Conservation (phyloP, 768 basidiomycete species). For the Phanerochaete sordida region DNA sequence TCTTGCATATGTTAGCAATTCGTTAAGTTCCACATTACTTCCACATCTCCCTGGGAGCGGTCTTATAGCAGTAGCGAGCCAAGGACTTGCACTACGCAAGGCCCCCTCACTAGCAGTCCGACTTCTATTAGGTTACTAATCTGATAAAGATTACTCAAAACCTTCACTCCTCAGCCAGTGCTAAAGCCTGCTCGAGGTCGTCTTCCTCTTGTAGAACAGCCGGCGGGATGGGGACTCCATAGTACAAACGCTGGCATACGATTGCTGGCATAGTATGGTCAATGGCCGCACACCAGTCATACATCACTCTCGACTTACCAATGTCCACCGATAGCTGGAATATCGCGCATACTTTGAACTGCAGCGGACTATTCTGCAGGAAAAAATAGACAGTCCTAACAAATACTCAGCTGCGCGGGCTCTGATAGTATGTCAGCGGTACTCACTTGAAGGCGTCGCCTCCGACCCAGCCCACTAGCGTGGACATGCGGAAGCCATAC, state of each 20-base stretch:
- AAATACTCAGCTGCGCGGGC: slow-evolving; percentile 5
- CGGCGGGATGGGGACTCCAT: slow-evolving; percentile 66
- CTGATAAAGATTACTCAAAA: no score
- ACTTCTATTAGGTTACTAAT: no score
- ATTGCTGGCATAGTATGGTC: slow-evolving; percentile 56
- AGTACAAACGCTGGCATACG: slow-evolving; percentile 66
- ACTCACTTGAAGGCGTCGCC: slow-evolving; percentile 83
- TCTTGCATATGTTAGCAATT: background rate
- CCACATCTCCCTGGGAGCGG: no score
- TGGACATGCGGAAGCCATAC: slow-evolving; percentile 83
- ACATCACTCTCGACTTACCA: slow-evolving; percentile 42
- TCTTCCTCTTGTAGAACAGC: slow-evolving; percentile 49
- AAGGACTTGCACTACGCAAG: no score
- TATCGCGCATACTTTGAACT: slow-evolving; percentile 80
- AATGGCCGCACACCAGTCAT: slow-evolving; percentile 6
- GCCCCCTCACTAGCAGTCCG: no score
- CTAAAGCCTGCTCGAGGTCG: slow-evolving; percentile 72
- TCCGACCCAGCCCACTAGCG: slow-evolving; percentile 78
- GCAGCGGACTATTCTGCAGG: slow-evolving; percentile 63
- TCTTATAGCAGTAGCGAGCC: no score
- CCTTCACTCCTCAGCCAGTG: slow-evolving; percentile 54
- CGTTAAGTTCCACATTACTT: background rate
- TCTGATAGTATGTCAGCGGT: background rate
- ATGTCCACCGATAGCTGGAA: slow-evolving; percentile 80
- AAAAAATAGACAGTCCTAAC: slow-evolving; percentile 79